phyloP scores from a whole-genome alignment of 108 stramenopile genomes.

The Skeletonema costatum region DNA sequence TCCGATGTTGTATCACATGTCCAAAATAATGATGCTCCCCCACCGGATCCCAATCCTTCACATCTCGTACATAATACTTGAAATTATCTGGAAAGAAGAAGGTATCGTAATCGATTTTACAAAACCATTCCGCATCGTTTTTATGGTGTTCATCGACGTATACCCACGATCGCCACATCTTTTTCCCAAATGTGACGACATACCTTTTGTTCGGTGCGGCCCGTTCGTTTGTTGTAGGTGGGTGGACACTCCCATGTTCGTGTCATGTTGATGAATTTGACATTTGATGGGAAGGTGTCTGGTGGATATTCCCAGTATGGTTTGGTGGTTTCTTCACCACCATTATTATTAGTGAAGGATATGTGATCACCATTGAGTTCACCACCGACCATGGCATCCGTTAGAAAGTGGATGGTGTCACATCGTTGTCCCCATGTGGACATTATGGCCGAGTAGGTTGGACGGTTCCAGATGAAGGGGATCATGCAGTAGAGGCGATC shows the following conservation, averaged over 20 bases:
- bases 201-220: slow-evolving; percentile 28
- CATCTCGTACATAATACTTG: slow-evolving; percentile 37
- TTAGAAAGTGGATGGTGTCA: slow-evolving; percentile 39
- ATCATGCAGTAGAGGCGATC: slow-evolving; percentile 44
- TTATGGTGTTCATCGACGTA: slow-evolving; percentile 47
- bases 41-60: slow-evolving; percentile 38
- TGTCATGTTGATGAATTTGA: slow-evolving; percentile 52
- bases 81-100: slow-evolving; percentile 57
- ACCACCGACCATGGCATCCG: slow-evolving; percentile 34
- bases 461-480: slow-evolving; percentile 30
- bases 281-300: slow-evolving; percentile 43
- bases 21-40: slow-evolving; percentile 51
- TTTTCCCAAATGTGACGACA: slow-evolving; percentile 58
- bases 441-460: slow-evolving; percentile 36
- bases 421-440: slow-evolving; percentile 50
- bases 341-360: neutral
- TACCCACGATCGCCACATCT: slow-evolving; percentile 53
- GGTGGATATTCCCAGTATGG: slow-evolving; percentile 47
- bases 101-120: slow-evolving; percentile 54
- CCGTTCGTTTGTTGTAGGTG: neutral
- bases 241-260: slow-evolving; percentile 37
- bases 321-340: slow-evolving; percentile 1
- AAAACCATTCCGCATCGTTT: slow-evolving; percentile 50
- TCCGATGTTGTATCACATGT: slow-evolving; percentile 37
- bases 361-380: neutral